These are phyloP conservation scores for Dactylellina haptotyla DNA, from an alignment of 2,329 filamentous ascomycete genomes.

Conservation along the genomic window DNA sequence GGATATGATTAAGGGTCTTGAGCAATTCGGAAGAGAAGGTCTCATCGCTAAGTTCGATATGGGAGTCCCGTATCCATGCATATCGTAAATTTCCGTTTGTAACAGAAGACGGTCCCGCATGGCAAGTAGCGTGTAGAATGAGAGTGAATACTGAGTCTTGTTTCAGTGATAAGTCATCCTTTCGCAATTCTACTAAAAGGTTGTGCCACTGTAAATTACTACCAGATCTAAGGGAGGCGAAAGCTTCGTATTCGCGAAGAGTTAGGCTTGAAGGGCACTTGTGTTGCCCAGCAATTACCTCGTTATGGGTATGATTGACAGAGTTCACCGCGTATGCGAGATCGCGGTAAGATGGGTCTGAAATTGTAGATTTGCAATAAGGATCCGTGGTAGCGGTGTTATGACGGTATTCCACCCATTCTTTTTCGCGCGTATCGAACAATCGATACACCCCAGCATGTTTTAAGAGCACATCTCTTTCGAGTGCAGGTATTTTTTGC, in stretches of 20 bases:
- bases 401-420: conserved; percentile 17
- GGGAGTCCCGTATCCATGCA: conserved; percentile 21
- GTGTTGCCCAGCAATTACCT: conserved; percentile 66
- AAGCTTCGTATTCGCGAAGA: conserved; percentile 67
- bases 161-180: conserved; percentile 66
- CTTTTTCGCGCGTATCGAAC: background rate
- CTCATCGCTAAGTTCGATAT: conserved; percentile 12
- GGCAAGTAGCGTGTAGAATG: conserved; percentile 66
- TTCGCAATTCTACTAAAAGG: conserved; percentile 66
- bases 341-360: conserved; percentile 54
- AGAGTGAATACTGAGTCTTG: conserved; percentile 65
- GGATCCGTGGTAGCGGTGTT: background rate
- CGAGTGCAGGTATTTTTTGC: background rate
- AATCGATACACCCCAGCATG: conserved; percentile 14
- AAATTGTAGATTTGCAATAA: conserved; percentile 31
- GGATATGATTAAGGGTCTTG: conserved; percentile 42
- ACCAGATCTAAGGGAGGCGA: conserved; percentile 66
- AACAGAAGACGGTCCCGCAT: conserved; percentile 65
- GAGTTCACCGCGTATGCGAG: conserved; percentile 57
- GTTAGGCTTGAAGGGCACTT: conserved; percentile 65
- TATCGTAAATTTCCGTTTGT: background rate
- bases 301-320: conserved; percentile 63
- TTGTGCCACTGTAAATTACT: conserved; percentile 68
- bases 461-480: conserved; percentile 14
- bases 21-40: conserved; percentile 18